A percentile compares a stretch with the other conserved stretches of the same genome.
These are phyloP conservation scores for Parietaria judaica DNA, from an alignment of 306 rosid genomes.

Conservation along the genomic window DNA sequence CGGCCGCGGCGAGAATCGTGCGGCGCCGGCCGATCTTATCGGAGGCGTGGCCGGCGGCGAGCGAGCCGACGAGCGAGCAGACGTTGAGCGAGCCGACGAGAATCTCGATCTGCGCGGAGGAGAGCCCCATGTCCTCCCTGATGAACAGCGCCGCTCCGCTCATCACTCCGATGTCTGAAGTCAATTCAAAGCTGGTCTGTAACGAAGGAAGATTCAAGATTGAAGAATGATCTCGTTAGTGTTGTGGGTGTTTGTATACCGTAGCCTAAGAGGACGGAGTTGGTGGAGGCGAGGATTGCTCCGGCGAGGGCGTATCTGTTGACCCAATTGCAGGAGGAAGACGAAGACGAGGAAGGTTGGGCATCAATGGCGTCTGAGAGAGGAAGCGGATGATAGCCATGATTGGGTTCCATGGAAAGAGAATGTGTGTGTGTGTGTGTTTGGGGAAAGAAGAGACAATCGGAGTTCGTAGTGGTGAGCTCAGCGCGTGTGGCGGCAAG, in stretches of 20 bases:
- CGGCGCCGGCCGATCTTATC: constrained; percentile 35
- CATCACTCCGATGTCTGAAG: constrained; percentile 38
- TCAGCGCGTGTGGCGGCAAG: no score
- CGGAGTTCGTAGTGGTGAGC: no score
- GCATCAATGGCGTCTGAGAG: background rate
- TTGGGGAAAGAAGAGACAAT: no score
- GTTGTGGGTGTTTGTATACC: constrained; percentile 9
- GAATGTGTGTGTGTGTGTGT: no score
- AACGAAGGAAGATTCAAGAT: background rate
- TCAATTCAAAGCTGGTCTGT: background rate
- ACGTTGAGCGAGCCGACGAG: constrained; percentile 37
- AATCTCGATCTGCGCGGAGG: constrained; percentile 26
- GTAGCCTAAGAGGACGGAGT: constrained; percentile 37
- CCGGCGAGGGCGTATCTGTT: constrained; percentile 40
- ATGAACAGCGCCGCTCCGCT: constrained; percentile 38
- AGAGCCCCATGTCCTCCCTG: constrained; percentile 22
- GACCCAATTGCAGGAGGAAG: constrained; percentile 5
- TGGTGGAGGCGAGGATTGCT: constrained; percentile 38
- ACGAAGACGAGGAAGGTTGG: background rate
- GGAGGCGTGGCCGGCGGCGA: constrained; percentile 32
- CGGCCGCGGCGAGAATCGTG: constrained; percentile 38
- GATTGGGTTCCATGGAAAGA: background rate
- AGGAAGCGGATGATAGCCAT: no score
- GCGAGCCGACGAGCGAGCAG: constrained; percentile 31
- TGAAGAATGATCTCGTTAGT: background rate